Base-by-base conservation (phyloP, 2,329 filamentous ascomycete genomes). In the Lasiodiplodia theobromae region DNA sequence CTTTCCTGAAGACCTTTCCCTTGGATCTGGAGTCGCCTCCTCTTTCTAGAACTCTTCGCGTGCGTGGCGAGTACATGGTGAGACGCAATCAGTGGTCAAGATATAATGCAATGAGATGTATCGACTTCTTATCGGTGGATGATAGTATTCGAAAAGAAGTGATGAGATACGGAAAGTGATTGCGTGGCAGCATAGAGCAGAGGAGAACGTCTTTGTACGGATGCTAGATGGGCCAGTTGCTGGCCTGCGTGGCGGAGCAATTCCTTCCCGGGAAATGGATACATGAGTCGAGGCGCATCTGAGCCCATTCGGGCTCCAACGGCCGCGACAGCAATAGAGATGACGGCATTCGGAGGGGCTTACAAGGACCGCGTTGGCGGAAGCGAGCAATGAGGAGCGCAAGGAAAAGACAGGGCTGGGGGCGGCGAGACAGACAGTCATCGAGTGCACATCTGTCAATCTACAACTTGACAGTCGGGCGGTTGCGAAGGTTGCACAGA, bases 181-280 rank as follows among this genome's bases (percentile, higher is more conserved):
- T 77, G 76, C 77, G 78, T 79, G 76, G 78, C 77, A 78, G 76
- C 73, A 69, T 69, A 66, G 68, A 69, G 68, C 67, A 64, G 67
- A 68, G 58, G 38, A 64, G 58, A 49, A 64, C 47, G 40, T 38
- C 67, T 68, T 51, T 54, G 58, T 65, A 68, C 49, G 40, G 40
- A n/a, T 10, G 51, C 25, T 28, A 64, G 51, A 56, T 49, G 25
- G 23, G 66, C 16, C 37, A 31, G 51, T 16, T 11, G 16, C 49
- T 34, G 58, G 47, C 49, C 49, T 4, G 57, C 49, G 58, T 49
- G 66, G 49, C 66, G 37, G 58, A 56, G 40, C 49, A 54, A 25
- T 68, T 25, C 58, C 58, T 23, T 44, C 8, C 65, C n/a, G n/a
- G 67, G 67, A 63, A 54, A 21, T 16, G 49, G 23, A 51, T 53